phyloP scores from a whole-genome alignment of 1,284 basidiomycete species.

The Rhodofomes roseus region DNA sequence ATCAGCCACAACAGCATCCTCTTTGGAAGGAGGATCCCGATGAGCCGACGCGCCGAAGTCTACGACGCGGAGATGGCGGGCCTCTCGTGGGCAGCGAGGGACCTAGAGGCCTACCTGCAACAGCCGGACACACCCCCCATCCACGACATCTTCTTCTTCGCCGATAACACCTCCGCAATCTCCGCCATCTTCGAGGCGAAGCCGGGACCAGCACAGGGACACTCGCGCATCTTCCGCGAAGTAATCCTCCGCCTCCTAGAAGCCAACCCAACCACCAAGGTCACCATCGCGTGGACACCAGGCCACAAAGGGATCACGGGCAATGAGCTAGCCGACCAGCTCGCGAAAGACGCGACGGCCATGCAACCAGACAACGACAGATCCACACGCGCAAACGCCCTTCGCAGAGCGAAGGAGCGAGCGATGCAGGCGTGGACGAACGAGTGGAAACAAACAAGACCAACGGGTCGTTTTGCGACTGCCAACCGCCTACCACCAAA shows the following conservation, averaged over 20 bases:
- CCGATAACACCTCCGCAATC: constrained; percentile 2
- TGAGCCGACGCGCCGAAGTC: neutral
- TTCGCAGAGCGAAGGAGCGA: constrained; percentile 19
- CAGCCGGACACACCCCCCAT: neutral
- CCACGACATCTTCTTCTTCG: constrained; percentile 1
- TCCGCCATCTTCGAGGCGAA: neutral
- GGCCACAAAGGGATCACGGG: constrained; percentile 27
- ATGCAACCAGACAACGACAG: too few relatives aligned
- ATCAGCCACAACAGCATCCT: neutral
- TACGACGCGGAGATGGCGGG: too few relatives aligned
- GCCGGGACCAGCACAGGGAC: neutral
- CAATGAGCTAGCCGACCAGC: too few relatives aligned
- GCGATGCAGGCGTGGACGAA: neutral
- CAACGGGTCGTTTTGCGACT: constrained; percentile 17
- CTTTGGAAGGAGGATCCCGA: neutral
- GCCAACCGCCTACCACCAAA: constrained; percentile 24
- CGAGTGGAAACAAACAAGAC: neutral
- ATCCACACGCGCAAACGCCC: too few relatives aligned
- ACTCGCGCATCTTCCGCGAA: neutral
- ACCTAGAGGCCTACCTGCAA: neutral
- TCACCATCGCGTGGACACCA: constrained; percentile 19
- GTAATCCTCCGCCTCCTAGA: neutral
- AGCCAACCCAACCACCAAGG: neutral
- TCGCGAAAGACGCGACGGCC: too few relatives aligned
- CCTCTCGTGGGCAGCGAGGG: neutral